phyloP scores from a whole-genome alignment of 1,284 basidiomycete genomes.

The Ustilago esculenta region DNA sequence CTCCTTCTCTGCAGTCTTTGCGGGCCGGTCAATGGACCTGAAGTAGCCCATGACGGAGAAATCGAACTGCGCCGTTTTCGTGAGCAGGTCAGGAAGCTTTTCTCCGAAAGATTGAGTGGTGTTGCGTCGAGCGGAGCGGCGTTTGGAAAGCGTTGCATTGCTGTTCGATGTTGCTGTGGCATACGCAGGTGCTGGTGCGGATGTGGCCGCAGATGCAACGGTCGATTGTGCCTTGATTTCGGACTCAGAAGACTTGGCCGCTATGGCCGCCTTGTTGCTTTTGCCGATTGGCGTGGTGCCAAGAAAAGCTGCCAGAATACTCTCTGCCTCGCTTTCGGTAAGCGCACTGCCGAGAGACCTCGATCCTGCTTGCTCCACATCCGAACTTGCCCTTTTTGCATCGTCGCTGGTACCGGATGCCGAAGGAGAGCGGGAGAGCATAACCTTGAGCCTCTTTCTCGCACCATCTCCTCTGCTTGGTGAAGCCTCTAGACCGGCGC shows the following conservation, averaged over 20 bases:
- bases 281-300: slow-evolving; percentile 23
- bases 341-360: slow-evolving; percentile 10
- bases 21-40: slow-evolving; percentile 32
- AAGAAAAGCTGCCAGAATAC: slow-evolving; percentile 33
- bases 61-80: slow-evolving; percentile 23
- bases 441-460: slow-evolving; percentile 21
- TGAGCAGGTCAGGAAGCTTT: slow-evolving; percentile 36
- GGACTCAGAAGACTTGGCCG: not conserved
- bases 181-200: not conserved
- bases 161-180: not conserved
- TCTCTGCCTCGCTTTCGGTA: slow-evolving; percentile 40
- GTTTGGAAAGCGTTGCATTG: slow-evolving; percentile 8
- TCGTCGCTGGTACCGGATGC: not conserved
- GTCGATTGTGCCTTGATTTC: not conserved
- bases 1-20: no score
- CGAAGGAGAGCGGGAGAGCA: slow-evolving; percentile 8
- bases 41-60: slow-evolving; percentile 36
- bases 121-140: slow-evolving; percentile 23
- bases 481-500: not conserved
- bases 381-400: slow-evolving; percentile 8
- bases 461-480: not conserved
- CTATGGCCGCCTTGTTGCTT: not conserved
- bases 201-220: not conserved
- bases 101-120: slow-evolving; percentile 41
- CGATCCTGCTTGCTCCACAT: no score